Evolutionary conservation across 345 rosid genomes (phyloP), one percentile per base, ranked within the genome.

Genomic region (Hypericum perforatum): DNA sequence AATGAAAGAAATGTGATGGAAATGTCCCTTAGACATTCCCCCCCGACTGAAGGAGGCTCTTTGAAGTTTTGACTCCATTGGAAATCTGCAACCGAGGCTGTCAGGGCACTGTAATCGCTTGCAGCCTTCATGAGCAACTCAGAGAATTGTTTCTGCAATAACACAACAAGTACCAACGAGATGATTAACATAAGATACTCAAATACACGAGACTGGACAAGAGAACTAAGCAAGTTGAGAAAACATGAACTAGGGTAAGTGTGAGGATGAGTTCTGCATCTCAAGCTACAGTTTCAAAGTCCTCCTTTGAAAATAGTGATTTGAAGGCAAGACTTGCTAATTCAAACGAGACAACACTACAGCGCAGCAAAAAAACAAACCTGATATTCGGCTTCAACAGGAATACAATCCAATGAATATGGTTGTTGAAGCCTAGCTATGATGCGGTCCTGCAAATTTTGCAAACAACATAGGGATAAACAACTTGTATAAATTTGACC

Each of bases 321-420:
- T 10, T 13, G 22, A 16, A 46, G 8, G 10, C 10, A 46, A 7
- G 22, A 4, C 50, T 8, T 46, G 29, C 50, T 46, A 10, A 46
- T 7, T 8, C 22, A 46, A 46, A 46, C 22, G 14, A 5, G 22
- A 13, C 0, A 46, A 32, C 32, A 22, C 32, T 22, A 22, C 32
- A 22, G 4, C 32, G 32, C 32, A 46, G 15, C 5, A 46, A 32
- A 46, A 46, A 46, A 36, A 63, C 73, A 37, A 60, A 86, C 99
- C 89, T 94, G 97, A 78, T 77, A 94, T 67, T 94, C 97, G 53
- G 99, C 99, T 82, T 89, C 99, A 47, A 94, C 99, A 5, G 99
- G 99, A 74, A 94, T 94, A 69, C 99, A 94, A 61, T 94, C 97
- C 37, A 94, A 74, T 0, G 99, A 94, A 74, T 94, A 94, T 10